Percentiles rank a stretch among this genome's conserved stretches.
phyloP scores from a whole-genome alignment of 2,329 filamentous ascomycete genomes.

The Sporothrix dimorphospora region DNA sequence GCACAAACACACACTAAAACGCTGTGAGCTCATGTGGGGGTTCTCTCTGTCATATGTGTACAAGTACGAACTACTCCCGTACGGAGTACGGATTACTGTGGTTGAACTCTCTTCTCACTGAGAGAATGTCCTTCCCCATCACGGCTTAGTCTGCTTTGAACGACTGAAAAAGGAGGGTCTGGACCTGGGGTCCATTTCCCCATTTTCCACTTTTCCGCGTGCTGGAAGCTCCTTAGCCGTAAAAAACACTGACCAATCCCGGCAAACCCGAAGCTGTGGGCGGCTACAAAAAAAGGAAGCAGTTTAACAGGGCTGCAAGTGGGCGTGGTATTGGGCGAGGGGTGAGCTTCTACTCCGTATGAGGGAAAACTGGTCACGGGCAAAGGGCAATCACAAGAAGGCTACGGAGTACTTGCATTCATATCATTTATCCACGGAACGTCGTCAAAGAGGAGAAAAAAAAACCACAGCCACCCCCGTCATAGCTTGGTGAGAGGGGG shows the following conservation, averaged over 20 bases:
- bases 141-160: not conserved
- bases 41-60: too few relatives aligned
- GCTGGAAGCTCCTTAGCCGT: not conserved
- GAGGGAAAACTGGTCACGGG: not conserved
- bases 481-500: not conserved
- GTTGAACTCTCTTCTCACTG: too few relatives aligned
- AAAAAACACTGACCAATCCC: conserved; percentile 26
- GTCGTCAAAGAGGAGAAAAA: not conserved
- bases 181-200: not conserved
- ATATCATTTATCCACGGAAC: not conserved
- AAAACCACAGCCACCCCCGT: not conserved
- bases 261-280: conserved; percentile 30
- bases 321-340: not conserved
- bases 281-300: not conserved
- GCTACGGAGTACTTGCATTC: not conserved
- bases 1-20: not conserved
- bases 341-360: not conserved
- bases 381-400: not conserved
- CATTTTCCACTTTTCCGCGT: not conserved
- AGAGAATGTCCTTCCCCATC: not conserved
- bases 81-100: too few relatives aligned
- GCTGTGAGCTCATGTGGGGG: conserved; percentile 3
- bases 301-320: not conserved
- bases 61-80: too few relatives aligned
- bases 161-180: not conserved